Base-by-base conservation (phyloP, 495 filamentous ascomycete species). In the Schizothecium vesticola region DNA sequence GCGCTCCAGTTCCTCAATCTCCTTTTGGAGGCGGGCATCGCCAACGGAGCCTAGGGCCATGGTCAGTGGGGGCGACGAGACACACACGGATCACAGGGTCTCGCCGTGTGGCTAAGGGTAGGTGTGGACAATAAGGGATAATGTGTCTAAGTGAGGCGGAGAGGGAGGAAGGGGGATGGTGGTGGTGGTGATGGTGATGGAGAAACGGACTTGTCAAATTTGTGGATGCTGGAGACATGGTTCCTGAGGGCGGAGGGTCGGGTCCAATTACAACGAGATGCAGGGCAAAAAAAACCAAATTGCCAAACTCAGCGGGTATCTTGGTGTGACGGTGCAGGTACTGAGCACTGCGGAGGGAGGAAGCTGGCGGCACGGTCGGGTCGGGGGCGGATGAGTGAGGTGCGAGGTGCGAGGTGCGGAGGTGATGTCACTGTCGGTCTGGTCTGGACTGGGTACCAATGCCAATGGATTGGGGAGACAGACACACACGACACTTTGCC, bases 1-100 rank as follows among this genome's bases (percentile, higher is more conserved):
- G n/a, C 91, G 84, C 82, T 99, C 95, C 56, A 98, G 86, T 26
- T 87, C 80, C 78, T 92, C 87, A 78, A 98, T 95, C 79, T 97
- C 90, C 67, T 88, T 83, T 71, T 91, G 80, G 62, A 98, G 87
- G 77, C 95, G 92, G 78, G 96, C 71, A 71, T 81, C 79, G 72
- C 73, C 76, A 69, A 81, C 79, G 7, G 73, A 78, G 69, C 76
- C 74, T 80, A 69, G 69, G 66, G 65, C 60, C 70, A 75, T 75
- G 61, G 71, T 78, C 67, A 78, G 76, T 60, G 61, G 29, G 24
- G 21, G 55, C 23, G 33, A 60, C 43, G 12, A 29, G 11, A 11
- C 11, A 55, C 4, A 24, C 28, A 51, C 51, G 57, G 43, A 19
- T 61, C 56, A 59, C 64, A 58, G 36, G 59, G 62, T 68, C 73